phyloP scores from a whole-genome alignment of 164 flowering plant genomes.

The Piper longum region DNA sequence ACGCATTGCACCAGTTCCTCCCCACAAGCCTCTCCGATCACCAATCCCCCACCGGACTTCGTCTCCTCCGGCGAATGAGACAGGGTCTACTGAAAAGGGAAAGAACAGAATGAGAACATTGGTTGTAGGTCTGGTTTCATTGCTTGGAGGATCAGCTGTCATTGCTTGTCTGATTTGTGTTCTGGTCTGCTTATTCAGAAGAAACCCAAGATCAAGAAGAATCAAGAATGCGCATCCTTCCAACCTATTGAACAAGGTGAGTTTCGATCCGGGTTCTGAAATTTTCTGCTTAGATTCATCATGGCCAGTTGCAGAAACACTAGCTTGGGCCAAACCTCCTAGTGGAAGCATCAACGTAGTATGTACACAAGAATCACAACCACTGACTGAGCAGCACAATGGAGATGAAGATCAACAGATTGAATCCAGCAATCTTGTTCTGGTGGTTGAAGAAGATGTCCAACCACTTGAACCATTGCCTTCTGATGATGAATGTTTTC shows the following conservation, averaged over 20 bases:
- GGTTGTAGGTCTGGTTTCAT: conserved; percentile 32
- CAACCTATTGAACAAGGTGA: conserved; percentile 36
- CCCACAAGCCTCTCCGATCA: conserved; percentile 19
- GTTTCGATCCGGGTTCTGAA: conserved; percentile 51
- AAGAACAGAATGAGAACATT: conserved; percentile 15
- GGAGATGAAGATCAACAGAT: conserved; percentile 12
- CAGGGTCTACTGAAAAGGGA: conserved; percentile 5
- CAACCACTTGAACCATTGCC: conserved; percentile 20
- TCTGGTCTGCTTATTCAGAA: conserved; percentile 23
- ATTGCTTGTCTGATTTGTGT: conserved; percentile 27
- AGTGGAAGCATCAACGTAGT: conserved; percentile 11
- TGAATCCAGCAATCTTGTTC: conserved; percentile 13
- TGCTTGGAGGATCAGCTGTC: conserved; percentile 30
- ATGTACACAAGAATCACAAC: conserved; percentile 3
- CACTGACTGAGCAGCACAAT: neutral
- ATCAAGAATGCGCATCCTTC: conserved; percentile 24
- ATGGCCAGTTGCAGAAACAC: conserved; percentile 29
- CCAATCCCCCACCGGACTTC: conserved; percentile 8
- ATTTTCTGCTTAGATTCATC: conserved; percentile 35
- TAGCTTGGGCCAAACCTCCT: conserved; percentile 15
- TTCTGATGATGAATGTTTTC: conserved; percentile 76
- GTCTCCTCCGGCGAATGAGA: conserved; percentile 9
- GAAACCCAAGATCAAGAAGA: conserved; percentile 15
- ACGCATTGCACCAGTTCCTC: conserved; percentile 14
- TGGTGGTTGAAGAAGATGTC: conserved; percentile 24